Evolutionary conservation across 1,284 basidiomycete species (phyloP).

Genomic region (Cutaneotrichosporon sp.): DNA sequence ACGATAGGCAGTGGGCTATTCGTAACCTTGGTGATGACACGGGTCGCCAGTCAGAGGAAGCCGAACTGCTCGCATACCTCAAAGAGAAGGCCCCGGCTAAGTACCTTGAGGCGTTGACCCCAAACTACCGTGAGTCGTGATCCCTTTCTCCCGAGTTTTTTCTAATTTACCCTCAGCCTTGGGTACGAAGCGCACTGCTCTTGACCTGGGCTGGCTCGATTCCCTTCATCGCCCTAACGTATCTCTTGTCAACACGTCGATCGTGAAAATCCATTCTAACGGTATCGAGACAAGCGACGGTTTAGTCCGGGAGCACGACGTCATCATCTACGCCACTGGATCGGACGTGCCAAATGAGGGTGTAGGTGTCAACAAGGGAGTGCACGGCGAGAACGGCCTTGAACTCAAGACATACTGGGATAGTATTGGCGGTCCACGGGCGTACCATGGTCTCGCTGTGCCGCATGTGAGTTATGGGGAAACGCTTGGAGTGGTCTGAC

Average conservation of each 20-base stretch:
- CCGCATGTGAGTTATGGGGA: slow-evolving; percentile 18
- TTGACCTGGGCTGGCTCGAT: slow-evolving; percentile 14
- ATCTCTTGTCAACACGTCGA: slow-evolving; percentile 2
- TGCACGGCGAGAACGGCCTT: slow-evolving; percentile 24
- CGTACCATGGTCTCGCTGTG: slow-evolving; percentile 25
- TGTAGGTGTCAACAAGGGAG: slow-evolving; percentile 27
- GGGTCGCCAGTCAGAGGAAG: not conserved
- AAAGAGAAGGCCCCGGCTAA: slow-evolving; percentile 7
- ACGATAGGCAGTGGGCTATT: not conserved
- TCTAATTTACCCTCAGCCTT: slow-evolving; percentile 2
- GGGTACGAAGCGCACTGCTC: slow-evolving; percentile 10
- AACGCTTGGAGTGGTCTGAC: too few relatives aligned
- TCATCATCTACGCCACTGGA: slow-evolving; percentile 17
- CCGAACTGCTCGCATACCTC: slow-evolving; percentile 6
- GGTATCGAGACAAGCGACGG: slow-evolving; percentile 14
- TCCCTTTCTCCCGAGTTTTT: too few relatives aligned
- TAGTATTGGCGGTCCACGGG: slow-evolving; percentile 23
- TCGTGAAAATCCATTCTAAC: not conserved
- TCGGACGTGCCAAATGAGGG: slow-evolving; percentile 33
- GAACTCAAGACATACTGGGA: slow-evolving; percentile 27
- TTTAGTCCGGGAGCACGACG: slow-evolving; percentile 19
- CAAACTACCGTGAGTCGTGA: slow-evolving; percentile 13
- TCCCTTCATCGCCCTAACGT: slow-evolving; percentile 12
- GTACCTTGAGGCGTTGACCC: slow-evolving; percentile 10
- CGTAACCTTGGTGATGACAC: not conserved